These are phyloP conservation scores for Cucurbita moschata DNA, from an alignment of 306 rosid genomes.

Conservation along the genomic window DNA sequence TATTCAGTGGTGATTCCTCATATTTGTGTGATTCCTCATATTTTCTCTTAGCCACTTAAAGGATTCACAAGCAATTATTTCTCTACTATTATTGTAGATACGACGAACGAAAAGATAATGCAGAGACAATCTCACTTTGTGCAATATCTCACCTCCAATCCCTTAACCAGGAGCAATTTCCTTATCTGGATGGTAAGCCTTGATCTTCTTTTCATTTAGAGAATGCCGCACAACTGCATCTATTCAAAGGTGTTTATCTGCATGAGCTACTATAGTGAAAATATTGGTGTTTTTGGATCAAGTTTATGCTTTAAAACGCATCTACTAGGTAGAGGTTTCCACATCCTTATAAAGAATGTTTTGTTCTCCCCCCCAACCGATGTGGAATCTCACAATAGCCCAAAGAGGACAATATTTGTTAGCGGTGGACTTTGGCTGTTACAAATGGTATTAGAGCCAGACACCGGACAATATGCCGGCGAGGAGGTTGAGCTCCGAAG, in stretches of 20 bases:
- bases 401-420: too few species aligned
- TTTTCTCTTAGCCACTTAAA: neutral
- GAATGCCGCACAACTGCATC: neutral
- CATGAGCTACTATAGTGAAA: neutral
- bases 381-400: too few species aligned
- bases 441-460: too few species aligned
- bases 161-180: slow-evolving; percentile 32
- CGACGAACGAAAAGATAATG: slow-evolving; percentile 53
- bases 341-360: too few species aligned
- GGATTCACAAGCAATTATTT: neutral
- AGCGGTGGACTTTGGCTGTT: too few species aligned
- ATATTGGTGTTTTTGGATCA: neutral
- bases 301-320: neutral
- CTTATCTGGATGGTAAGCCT: slow-evolving; percentile 70
- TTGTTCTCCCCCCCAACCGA: too few species aligned
- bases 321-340: too few species aligned
- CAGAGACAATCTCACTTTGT: slow-evolving; percentile 81
- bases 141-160: slow-evolving; percentile 50
- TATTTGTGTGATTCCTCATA: neutral
- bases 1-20: slow-evolving; percentile 31
- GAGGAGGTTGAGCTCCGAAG: too few species aligned
- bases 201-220: slow-evolving; percentile 6
- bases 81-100: slow-evolving; percentile 23
- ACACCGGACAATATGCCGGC: too few species aligned
- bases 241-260: neutral